A percentile compares a stretch with the other conserved stretches of the same genome.
Conservation (phyloP, 2,329 filamentous ascomycete genomes). For the Aspergillus japonicus region DNA sequence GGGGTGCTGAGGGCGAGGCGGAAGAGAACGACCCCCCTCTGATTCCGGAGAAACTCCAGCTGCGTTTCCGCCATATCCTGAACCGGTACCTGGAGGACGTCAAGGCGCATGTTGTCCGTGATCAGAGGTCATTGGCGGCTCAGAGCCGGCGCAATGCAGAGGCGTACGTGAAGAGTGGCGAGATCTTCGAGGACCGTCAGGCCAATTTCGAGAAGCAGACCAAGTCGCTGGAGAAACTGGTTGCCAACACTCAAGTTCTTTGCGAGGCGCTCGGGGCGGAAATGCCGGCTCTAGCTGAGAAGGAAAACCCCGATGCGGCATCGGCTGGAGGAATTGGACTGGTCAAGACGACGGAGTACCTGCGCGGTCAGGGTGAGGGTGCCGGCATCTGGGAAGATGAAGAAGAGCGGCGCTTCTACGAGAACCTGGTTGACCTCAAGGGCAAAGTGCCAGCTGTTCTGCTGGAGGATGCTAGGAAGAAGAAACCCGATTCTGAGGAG, state of each 20-base stretch:
- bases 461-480: constrained; percentile 92
- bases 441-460: constrained; percentile 93
- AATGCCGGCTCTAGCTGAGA: constrained; percentile 89
- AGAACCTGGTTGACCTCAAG: constrained; percentile 91
- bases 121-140: constrained; percentile 81
- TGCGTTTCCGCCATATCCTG: constrained; percentile 82
- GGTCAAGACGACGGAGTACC: constrained; percentile 89
- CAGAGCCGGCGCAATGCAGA: constrained; percentile 95
- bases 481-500: constrained; percentile 79
- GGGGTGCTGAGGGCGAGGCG: constrained; percentile 50
- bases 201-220: constrained; percentile 91
- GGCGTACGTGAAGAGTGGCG: constrained; percentile 96
- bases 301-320: constrained; percentile 65
- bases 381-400: constrained; percentile 98
- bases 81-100: constrained; percentile 90
- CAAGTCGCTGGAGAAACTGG: constrained; percentile 86
- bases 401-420: constrained; percentile 95
- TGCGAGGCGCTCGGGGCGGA: constrained; percentile 85
- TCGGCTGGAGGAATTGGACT: constrained; percentile 81
- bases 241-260: constrained; percentile 85
- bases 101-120: constrained; percentile 80
- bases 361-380: constrained; percentile 84
- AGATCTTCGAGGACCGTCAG: constrained; percentile 96
- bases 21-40: constrained; percentile 68
- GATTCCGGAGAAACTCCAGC: constrained; percentile 71